Conservation (phyloP, 805 yeast genomes). For the Sugiyamaella marilandica region DNA sequence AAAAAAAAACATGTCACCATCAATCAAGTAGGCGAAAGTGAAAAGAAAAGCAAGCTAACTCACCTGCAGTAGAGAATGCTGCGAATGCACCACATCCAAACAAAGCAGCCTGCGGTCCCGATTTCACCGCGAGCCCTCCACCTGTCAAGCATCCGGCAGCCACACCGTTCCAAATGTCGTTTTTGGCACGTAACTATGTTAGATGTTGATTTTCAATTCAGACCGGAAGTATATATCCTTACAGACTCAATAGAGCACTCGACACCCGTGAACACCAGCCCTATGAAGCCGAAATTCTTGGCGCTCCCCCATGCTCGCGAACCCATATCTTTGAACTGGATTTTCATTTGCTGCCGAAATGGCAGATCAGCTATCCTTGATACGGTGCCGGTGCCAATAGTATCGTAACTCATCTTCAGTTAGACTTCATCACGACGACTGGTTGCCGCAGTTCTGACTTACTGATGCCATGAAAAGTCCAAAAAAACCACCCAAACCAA, state of each 20-base stretch:
- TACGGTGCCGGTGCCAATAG: constrained; percentile 48
- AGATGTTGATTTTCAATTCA: not conserved
- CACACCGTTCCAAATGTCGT: constrained; percentile 87
- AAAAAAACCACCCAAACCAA: constrained; percentile 90
- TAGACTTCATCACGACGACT: not conserved
- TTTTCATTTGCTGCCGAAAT: constrained; percentile 83
- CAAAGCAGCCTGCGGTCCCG: constrained; percentile 89
- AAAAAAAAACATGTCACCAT: not conserved
- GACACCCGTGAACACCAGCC: constrained; percentile 85
- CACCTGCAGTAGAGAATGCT: constrained; percentile 58
- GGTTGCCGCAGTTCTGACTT: constrained; percentile 9
- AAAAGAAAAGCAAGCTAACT: not conserved
- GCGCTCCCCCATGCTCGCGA: constrained; percentile 83
- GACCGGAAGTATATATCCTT: not conserved
- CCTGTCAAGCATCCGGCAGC: constrained; percentile 96
- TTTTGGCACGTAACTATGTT: constrained; percentile 62
- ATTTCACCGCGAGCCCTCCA: constrained; percentile 85
- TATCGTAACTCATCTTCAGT: constrained; percentile 69
- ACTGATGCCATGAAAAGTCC: constrained; percentile 76
- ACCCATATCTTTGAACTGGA: constrained; percentile 91
- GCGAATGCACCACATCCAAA: constrained; percentile 98
- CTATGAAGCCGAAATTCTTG: constrained; percentile 89
- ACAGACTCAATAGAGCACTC: constrained; percentile 81
- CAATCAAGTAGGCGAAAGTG: not conserved
- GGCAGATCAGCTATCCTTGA: constrained; percentile 76